A percentile compares a stretch with the other conserved stretches of the same genome.
These are phyloP conservation scores for Pseudopyrenochaeta lycopersici DNA, from an alignment of 2,329 filamentous ascomycete species.

Conservation along the genomic window DNA sequence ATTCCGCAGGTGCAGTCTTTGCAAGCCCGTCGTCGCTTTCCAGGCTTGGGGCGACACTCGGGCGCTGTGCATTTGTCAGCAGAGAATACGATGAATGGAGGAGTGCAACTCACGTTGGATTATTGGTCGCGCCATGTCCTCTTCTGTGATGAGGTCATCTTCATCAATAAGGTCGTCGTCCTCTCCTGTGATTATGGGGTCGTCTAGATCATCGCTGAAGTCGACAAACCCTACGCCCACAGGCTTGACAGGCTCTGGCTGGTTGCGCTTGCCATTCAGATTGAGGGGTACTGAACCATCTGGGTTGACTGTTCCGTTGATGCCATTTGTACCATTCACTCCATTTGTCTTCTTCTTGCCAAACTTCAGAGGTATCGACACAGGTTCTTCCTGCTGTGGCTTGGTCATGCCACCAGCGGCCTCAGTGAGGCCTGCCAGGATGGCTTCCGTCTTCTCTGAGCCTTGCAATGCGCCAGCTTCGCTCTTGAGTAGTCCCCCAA, in stretches of 20 bases:
- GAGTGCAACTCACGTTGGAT: constrained; percentile 75
- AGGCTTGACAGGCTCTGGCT: constrained; percentile 47
- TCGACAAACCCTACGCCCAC: constrained; percentile 62
- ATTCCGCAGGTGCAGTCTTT: constrained; percentile 98
- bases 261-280: constrained; percentile 55
- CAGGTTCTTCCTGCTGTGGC: constrained; percentile 67
- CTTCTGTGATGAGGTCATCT: constrained; percentile 83
- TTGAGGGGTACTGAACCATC: constrained; percentile 51
- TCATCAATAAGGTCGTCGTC: constrained; percentile 93
- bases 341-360: constrained; percentile 67
- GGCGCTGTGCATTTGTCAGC: constrained; percentile 64
- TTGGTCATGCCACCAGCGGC: constrained; percentile 75
- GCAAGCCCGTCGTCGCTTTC: constrained; percentile 90
- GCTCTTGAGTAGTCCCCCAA: constrained; percentile 72
- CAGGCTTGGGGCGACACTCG: constrained; percentile 86
- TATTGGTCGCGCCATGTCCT: constrained; percentile 80
- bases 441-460: constrained; percentile 75
- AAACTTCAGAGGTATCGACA: constrained; percentile 71
- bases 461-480: constrained; percentile 70
- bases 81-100: not conserved
- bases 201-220: constrained; percentile 69
- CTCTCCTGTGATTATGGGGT: constrained; percentile 61
- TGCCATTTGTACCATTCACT: constrained; percentile 24
- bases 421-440: constrained; percentile 80
- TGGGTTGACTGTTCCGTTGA: constrained; percentile 33